Percentiles rank a stretch among this genome's conserved stretches.
Evolutionary conservation across 2,329 filamentous ascomycete species (phyloP).

Genomic region (Tolypocladium tropicale): DNA sequence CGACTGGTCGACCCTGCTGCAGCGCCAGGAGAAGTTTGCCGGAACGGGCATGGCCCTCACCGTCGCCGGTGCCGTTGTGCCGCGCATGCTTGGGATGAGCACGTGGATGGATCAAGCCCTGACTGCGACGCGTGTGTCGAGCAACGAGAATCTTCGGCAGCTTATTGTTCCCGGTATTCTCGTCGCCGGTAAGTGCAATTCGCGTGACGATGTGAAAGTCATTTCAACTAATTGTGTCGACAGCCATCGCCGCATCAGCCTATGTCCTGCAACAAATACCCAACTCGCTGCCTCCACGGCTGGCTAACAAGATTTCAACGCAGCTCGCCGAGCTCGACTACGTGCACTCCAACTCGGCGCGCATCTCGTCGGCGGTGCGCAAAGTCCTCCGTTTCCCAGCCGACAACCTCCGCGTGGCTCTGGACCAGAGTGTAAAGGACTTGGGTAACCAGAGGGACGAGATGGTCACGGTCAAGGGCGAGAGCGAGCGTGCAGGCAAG

Average conservation of each 20-base stretch:
- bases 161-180: conserved; percentile 74
- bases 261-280: conserved; percentile 85
- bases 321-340: conserved; percentile 82
- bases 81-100: conserved; percentile 69
- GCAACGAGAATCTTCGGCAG: conserved; percentile 69
- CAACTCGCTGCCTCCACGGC: conserved; percentile 73
- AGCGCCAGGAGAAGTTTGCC: conserved; percentile 88
- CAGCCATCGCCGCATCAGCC: conserved; percentile 63
- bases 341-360: conserved; percentile 75
- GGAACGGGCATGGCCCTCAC: conserved; percentile 93
- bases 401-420: conserved; percentile 70
- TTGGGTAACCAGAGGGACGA: conserved; percentile 70
- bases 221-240: conserved; percentile 4
- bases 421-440: conserved; percentile 79
- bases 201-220: neutral
- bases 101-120: conserved; percentile 85
- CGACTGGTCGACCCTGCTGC: conserved; percentile 71
- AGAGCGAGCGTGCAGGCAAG: conserved; percentile 79
- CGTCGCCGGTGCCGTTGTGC: conserved; percentile 74
- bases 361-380: conserved; percentile 78
- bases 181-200: conserved; percentile 56
- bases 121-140: conserved; percentile 69
- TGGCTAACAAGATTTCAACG: conserved; percentile 73
- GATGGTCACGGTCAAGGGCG: conserved; percentile 67
- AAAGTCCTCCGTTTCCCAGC: conserved; percentile 82